phyloP scores from a whole-genome alignment of 108 stramenopile genomes.

The Aurantiochytrium sp. region DNA sequence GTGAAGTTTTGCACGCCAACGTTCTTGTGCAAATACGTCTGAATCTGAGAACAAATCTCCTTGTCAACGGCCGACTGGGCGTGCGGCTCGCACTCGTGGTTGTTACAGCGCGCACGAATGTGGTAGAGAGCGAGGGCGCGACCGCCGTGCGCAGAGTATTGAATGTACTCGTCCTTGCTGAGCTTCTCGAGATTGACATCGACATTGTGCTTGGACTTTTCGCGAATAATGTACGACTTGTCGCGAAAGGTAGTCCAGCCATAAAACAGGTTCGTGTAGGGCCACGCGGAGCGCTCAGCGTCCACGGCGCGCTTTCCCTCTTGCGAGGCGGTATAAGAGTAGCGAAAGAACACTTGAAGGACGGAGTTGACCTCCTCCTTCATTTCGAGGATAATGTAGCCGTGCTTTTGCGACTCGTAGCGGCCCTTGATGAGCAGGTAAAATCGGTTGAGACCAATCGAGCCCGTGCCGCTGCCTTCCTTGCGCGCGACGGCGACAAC shows the following conservation, averaged over 20 bases:
- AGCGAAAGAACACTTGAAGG: slow-evolving; percentile 4
- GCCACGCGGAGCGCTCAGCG: not conserved
- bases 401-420: not conserved
- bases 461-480: slow-evolving; percentile 1
- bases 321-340: not conserved
- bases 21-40: not conserved
- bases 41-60: not conserved
- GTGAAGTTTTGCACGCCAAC: not conserved
- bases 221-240: not conserved
- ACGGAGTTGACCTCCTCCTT: slow-evolving; percentile 13
- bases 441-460: not conserved
- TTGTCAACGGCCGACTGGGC: not conserved
- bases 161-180: not conserved
- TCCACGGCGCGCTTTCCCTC: slow-evolving; percentile 14
- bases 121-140: slow-evolving; percentile 9
- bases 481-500: not conserved
- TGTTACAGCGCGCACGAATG: not conserved
- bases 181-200: not conserved
- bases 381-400: slow-evolving; percentile 15
- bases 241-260: slow-evolving; percentile 7
- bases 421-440: not conserved
- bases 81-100: not conserved
- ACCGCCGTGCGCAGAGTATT: not conserved
- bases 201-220: slow-evolving; percentile 7
- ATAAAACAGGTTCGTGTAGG: slow-evolving; percentile 12